Base-by-base conservation (phyloP, 2,329 filamentous ascomycete species). In the Colletotrichum navitas region DNA sequence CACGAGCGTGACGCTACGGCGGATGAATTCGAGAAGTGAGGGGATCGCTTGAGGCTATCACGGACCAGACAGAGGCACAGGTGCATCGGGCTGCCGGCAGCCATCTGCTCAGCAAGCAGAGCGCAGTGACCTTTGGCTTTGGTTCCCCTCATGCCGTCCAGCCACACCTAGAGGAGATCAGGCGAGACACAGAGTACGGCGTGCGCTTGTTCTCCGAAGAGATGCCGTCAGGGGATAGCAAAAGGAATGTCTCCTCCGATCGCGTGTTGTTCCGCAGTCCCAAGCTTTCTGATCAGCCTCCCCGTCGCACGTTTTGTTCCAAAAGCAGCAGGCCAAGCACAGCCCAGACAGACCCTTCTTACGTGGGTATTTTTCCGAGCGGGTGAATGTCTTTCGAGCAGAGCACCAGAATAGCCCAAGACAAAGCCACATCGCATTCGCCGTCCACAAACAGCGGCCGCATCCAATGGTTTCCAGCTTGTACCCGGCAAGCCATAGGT, bases 391-490 rank as follows among this genome's bases (percentile, higher is more conserved):
- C 29, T 29, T 39, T 14, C 36, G 12, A 2, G 36, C 47, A 10
- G 21, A 14, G 39, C 64, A 41, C 55, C 39, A 32, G 14, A 34
- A 62, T 54, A 62, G 54, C 49, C 52, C 47, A 29, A 51, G 49
- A 32, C 58, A 62, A 63, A 61, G 34, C 49, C 36, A 18, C 65
- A n/a, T 59, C 45, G 51, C 34, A 24, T 32, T 32, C 39, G 41
- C 7, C 32, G 14, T 34, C n/a, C 41, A 34, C 26, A 24, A 26
- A 12, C 62, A 56, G 34, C 16, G 34, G 41, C 41, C 21, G 26
- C 32, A n/a, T 62, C 45, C 68, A 36, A 71, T 71, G 61, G 47
- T 43, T 36, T 47, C 18, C 3, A 21, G 58, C 14, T 3, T 26
- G 32, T 29, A 63, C 24, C 5, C 16, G 10, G 51, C 26, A 24